These are phyloP conservation scores for Aechmea fasciata DNA, from an alignment of 176 grass and related monocot genomes.

Conservation along the genomic window DNA sequence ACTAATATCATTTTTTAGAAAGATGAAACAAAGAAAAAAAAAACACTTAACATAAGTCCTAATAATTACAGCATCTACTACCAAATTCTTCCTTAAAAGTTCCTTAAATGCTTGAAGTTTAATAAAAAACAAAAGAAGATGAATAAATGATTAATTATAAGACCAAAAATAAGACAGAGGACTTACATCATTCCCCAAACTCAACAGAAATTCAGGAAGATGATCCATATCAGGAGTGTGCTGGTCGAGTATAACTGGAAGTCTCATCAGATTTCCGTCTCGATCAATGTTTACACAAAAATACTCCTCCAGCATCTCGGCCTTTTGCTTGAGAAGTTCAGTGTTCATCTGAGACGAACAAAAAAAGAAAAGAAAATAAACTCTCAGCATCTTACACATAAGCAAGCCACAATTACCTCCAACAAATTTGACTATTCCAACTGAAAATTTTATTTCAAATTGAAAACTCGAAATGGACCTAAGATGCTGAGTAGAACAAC, in stretches of 20 bases:
- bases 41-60: too few relatives aligned
- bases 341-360: constrained; percentile 50
- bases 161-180: constrained; percentile 10
- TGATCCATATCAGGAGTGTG: constrained; percentile 84
- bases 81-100: not conserved
- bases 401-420: not conserved
- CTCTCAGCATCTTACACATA: not conserved
- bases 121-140: constrained; percentile 3
- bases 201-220: constrained; percentile 74
- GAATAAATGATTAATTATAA: constrained; percentile 20
- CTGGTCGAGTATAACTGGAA: constrained; percentile 95
- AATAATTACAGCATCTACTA: not conserved
- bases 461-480: too few relatives aligned
- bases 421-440: not conserved
- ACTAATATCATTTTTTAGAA: too few relatives aligned
- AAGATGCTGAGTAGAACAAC: too few relatives aligned
- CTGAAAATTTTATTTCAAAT: too few relatives aligned
- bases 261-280: constrained; percentile 60
- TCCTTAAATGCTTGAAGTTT: constrained; percentile 4
- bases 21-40: too few relatives aligned
- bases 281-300: constrained; percentile 69
- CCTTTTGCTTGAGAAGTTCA: constrained; percentile 67
- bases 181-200: constrained; percentile 77
- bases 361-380: not conserved
- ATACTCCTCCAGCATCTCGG: constrained; percentile 80